These are phyloP conservation scores for Russula griseocarnosa DNA, from an alignment of 768 basidiomycete species.

Conservation along the genomic window DNA sequence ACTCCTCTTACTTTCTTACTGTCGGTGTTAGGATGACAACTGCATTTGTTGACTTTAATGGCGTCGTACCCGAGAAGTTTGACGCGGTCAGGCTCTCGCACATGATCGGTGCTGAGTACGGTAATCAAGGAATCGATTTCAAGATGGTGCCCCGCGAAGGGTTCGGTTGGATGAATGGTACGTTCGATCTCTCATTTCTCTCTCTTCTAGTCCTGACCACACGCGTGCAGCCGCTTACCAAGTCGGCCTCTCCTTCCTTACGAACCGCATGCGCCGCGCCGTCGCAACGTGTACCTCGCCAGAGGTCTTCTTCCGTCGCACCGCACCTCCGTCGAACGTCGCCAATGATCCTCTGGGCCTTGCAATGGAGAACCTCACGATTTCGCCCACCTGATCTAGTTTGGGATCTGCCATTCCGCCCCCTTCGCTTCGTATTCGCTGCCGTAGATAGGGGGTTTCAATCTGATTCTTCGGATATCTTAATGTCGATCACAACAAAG, in stretches of 20 bases:
- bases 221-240: constrained; percentile 76
- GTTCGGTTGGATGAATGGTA: constrained; percentile 98
- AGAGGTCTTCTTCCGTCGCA: constrained; percentile 73
- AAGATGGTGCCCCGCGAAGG: constrained; percentile 96
- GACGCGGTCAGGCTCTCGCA: constrained; percentile 95
- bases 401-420: constrained; percentile 18
- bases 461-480: not conserved
- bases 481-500: not conserved
- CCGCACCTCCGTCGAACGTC: constrained; percentile 35
- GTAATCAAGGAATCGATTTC: constrained; percentile 95
- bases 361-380: constrained; percentile 38
- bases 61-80: constrained; percentile 98
- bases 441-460: not conserved
- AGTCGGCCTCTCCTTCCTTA: constrained; percentile 92
- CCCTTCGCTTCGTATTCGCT: constrained; percentile 26
- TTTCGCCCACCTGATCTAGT: constrained; percentile 19
- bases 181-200: constrained; percentile 31
- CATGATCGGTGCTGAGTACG: constrained; percentile 95
- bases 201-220: constrained; percentile 5
- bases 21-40: constrained; percentile 71
- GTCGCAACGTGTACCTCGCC: constrained; percentile 93
- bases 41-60: constrained; percentile 94
- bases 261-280: constrained; percentile 90
- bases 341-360: constrained; percentile 39
- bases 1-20: constrained; percentile 12